These are phyloP conservation scores for Coniochaeta sp. DNA, from an alignment of 2,329 filamentous ascomycete genomes.

Conservation along the genomic window DNA sequence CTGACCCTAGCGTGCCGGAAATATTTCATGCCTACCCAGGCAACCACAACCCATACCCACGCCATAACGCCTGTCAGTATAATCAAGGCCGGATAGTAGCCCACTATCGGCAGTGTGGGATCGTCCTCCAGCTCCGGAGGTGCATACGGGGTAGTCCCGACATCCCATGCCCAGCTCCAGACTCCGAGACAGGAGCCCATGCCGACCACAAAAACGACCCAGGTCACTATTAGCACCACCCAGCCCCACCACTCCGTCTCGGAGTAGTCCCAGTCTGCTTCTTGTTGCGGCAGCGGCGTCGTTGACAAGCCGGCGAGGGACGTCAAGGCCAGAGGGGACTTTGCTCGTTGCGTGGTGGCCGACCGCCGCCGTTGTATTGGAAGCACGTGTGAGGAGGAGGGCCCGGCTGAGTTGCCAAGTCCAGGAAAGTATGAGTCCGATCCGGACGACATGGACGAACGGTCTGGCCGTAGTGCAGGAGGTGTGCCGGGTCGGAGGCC, in stretches of 20 bases:
- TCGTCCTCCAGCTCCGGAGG: conserved; percentile 94
- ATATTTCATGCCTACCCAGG: conserved; percentile 99
- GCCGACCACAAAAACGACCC: conserved; percentile 91
- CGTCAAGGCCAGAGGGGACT: conserved; percentile 52
- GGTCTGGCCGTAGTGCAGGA: conserved; percentile 23
- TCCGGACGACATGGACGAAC: conserved; percentile 42
- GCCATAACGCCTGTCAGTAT: conserved; percentile 93
- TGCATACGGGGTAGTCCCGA: conserved; percentile 90
- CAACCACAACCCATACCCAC: conserved; percentile 96
- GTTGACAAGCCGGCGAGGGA: conserved; percentile 34
- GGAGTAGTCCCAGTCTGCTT: conserved; percentile 73
- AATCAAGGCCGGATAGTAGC: conserved; percentile 92
- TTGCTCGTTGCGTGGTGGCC: conserved; percentile 37
- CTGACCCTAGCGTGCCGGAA: conserved; percentile 93
- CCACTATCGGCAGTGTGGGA: conserved; percentile 86
- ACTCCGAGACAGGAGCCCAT: conserved; percentile 94
- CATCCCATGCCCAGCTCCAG: conserved; percentile 99
- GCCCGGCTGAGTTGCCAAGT: conserved; percentile 21
- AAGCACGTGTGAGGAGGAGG: conserved; percentile 39
- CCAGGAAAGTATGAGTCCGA: conserved; percentile 56
- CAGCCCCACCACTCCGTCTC: conserved; percentile 99
- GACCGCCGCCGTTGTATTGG: conserved; percentile 37
- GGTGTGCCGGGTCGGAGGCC: conserved; percentile 4
- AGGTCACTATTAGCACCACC: conserved; percentile 84
- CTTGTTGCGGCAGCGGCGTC: conserved; percentile 38